Evolutionary conservation across 2,329 filamentous ascomycete genomes (phyloP).

Genomic region (Curvularia sp.): DNA sequence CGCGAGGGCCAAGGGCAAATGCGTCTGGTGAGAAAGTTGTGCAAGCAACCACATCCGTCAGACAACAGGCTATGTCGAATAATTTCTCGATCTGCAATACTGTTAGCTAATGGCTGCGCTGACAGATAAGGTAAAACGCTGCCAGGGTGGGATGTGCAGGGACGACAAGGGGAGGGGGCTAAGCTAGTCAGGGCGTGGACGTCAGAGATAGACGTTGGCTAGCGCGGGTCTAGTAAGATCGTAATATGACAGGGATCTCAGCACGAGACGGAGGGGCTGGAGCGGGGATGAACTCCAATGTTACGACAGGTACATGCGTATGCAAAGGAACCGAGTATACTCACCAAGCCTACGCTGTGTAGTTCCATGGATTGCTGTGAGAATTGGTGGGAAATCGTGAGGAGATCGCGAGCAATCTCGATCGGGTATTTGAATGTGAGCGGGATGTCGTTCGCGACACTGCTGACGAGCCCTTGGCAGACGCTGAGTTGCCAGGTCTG

Average conservation of each 20-base stretch:
- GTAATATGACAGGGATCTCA: conserved; percentile 32
- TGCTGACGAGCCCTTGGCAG: conserved; percentile 68
- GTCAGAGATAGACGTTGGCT: conserved; percentile 42
- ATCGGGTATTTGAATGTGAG: conserved; percentile 69
- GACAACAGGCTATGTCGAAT: conserved; percentile 74
- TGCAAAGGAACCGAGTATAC: conserved; percentile 41
- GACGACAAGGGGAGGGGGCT: conserved; percentile 21
- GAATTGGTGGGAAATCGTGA: conserved; percentile 72
- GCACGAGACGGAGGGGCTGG: conserved; percentile 27
- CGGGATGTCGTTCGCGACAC: conserved; percentile 63
- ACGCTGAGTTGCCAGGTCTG: conserved; percentile 78
- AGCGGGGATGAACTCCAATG: conserved; percentile 21
- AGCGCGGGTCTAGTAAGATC: conserved; percentile 31
- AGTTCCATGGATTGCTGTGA: conserved; percentile 76
- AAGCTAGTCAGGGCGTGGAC: conserved; percentile 29
- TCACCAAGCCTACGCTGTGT: conserved; percentile 74
- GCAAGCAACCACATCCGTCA: conserved; percentile 75
- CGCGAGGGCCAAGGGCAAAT: conserved; percentile 68
- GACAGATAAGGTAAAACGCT: conserved; percentile 26
- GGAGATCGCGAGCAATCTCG: conserved; percentile 66
- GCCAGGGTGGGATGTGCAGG: conserved; percentile 21
- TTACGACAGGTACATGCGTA: conserved; percentile 19
- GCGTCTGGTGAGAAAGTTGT: conserved; percentile 61
- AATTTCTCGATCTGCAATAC: conserved; percentile 73
- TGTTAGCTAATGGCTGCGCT: conserved; percentile 35